These are phyloP conservation scores for Vitis amurensis DNA, from an alignment of 164 flowering plant species.

Conservation along the genomic window DNA sequence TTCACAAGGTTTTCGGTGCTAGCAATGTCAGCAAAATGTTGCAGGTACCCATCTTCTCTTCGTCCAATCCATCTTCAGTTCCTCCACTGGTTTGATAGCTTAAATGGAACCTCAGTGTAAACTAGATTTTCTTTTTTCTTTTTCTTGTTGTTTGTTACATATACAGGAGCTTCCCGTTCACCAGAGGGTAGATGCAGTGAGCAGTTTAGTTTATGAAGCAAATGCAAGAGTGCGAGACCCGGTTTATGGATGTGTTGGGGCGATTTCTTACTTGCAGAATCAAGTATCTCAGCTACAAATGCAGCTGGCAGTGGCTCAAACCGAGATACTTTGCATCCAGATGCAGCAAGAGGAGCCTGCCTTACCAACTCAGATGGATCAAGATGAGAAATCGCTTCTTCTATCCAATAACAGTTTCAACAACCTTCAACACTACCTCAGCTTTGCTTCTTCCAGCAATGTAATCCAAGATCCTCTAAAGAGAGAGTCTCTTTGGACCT, in stretches of 20 bases:
- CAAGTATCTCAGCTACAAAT: slow-evolving; percentile 66
- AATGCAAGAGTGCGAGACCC: slow-evolving; percentile 68
- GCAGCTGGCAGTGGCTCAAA: slow-evolving; percentile 68
- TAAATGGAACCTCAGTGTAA: too few species aligned
- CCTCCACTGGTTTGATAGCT: too few species aligned
- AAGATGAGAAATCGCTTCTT: slow-evolving; percentile 36
- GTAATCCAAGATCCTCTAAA: slow-evolving; percentile 70
- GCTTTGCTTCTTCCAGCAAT: slow-evolving; percentile 57
- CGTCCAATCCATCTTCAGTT: neutral
- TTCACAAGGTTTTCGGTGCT: slow-evolving; percentile 90
- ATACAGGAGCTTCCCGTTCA: slow-evolving; percentile 61
- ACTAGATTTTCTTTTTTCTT: slow-evolving; percentile 4
- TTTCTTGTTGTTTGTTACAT: neutral
- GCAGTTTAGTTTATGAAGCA: slow-evolving; percentile 62
- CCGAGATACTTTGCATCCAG: slow-evolving; percentile 65
- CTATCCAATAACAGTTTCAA: slow-evolving; percentile 24
- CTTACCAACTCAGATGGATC: slow-evolving; percentile 12
- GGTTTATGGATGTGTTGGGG: slow-evolving; percentile 70
- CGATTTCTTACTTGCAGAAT: slow-evolving; percentile 56
- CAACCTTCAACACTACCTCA: slow-evolving; percentile 44
- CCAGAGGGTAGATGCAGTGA: slow-evolving; percentile 67
- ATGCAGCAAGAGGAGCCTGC: slow-evolving; percentile 50
- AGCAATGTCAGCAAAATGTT: slow-evolving; percentile 94
- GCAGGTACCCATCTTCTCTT: slow-evolving; percentile 50
- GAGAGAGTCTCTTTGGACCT: slow-evolving; percentile 80